These are phyloP conservation scores for Colletotrichum tropicale DNA, from an alignment of 2,329 filamentous ascomycete genomes.

Conservation along the genomic window DNA sequence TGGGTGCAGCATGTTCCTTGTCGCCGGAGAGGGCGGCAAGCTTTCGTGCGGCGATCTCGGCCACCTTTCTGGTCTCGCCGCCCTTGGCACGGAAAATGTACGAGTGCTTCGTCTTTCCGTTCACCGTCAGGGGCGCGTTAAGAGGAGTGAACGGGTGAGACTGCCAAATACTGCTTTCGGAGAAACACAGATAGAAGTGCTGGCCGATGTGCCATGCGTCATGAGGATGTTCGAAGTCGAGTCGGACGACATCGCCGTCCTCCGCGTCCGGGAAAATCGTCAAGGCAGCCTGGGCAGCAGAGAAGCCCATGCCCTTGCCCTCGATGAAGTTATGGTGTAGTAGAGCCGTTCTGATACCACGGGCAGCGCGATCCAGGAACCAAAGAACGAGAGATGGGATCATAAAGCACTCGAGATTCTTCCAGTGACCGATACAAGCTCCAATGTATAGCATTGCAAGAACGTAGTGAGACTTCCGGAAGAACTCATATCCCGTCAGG, in stretches of 20 bases:
- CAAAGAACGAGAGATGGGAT: conserved; percentile 69
- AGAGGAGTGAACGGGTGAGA: conserved; percentile 74
- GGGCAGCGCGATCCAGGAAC: conserved; percentile 65
- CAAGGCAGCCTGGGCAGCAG: conserved; percentile 53
- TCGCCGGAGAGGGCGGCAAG: conserved; percentile 24
- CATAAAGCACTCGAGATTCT: conserved; percentile 70
- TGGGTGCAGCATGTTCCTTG: conserved; percentile 25
- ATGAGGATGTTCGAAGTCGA: conserved; percentile 69
- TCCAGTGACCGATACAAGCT: conserved; percentile 79
- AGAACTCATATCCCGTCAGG: conserved; percentile 76
- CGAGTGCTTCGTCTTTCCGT: conserved; percentile 51
- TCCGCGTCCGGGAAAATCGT: conserved; percentile 59
- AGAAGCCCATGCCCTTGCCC: conserved; percentile 54
- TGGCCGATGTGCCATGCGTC: conserved; percentile 69
- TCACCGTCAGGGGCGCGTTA: conserved; percentile 50
- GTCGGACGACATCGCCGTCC: conserved; percentile 66
- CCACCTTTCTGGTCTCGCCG: conserved; percentile 64
- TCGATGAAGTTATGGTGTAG: conserved; percentile 63
- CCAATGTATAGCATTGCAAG: conserved; percentile 77
- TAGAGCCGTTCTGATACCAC: conserved; percentile 61
- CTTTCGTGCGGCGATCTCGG: conserved; percentile 46
- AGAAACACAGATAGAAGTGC: conserved; percentile 75
- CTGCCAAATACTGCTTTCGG: conserved; percentile 71
- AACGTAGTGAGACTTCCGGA: conserved; percentile 76
- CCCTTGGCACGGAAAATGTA: conserved; percentile 63